These are phyloP conservation scores for Paracoccidioides brasiliensis DNA, from an alignment of 2,329 filamentous ascomycete genomes.

Conservation along the genomic window DNA sequence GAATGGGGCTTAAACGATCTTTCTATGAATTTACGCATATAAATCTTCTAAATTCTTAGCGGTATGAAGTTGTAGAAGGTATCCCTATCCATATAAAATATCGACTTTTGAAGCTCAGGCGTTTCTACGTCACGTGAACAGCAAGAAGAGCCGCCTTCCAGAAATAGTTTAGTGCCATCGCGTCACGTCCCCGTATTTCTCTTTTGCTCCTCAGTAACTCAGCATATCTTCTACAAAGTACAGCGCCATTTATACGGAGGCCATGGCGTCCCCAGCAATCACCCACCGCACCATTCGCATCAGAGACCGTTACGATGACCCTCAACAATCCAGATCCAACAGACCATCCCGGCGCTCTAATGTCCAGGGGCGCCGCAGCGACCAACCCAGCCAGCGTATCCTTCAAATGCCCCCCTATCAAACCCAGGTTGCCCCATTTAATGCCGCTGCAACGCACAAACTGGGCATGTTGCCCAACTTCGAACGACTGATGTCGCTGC, in stretches of 20 bases:
- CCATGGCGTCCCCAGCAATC: background rate
- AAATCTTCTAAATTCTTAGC: no score
- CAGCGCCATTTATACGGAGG: background rate
- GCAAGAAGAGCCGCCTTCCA: background rate
- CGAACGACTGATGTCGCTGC: constrained; percentile 32
- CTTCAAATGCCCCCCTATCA: constrained; percentile 39
- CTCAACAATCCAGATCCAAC: background rate
- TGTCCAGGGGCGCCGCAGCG: background rate
- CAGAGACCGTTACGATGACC: background rate
- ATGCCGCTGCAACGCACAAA: constrained; percentile 31
- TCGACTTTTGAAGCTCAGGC: no score
- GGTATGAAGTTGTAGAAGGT: no score
- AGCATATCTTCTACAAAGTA: background rate
- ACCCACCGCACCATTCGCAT: background rate
- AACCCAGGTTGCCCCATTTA: constrained; percentile 40
- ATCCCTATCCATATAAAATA: no score
- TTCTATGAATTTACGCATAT: no score
- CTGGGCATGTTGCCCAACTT: constrained; percentile 34
- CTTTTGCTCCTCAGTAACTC: no score
- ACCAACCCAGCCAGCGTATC: background rate
- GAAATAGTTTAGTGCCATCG: background rate
- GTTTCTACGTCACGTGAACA: background rate
- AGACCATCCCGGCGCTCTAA: background rate
- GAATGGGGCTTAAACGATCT: no score
- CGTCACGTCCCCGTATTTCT: background rate